phyloP scores from a whole-genome alignment of 192 early-diverging fungal genomes.

The Coemansia sp. region DNA sequence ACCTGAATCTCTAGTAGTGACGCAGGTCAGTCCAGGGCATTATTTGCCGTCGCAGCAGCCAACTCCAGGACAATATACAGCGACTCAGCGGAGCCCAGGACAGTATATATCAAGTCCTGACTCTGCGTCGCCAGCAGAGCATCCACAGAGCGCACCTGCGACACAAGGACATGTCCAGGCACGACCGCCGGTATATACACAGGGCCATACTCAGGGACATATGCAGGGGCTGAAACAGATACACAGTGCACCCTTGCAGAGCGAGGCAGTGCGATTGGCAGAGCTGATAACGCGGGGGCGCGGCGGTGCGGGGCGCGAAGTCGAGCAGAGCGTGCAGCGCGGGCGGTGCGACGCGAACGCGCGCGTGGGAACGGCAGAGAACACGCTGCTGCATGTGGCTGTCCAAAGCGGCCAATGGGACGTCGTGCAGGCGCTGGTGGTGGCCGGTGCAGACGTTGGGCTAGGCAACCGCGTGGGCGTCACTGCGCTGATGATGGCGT shows the following conservation, averaged over 20 bases:
- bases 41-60: background rate
- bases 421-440: constrained; percentile 34
- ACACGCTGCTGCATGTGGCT: constrained; percentile 30
- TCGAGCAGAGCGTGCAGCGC: constrained; percentile 21
- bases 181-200: background rate
- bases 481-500: constrained; percentile 48
- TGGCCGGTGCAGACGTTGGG: constrained; percentile 21
- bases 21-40: background rate
- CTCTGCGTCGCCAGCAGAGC: background rate
- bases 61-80: background rate
- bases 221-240: too few relatives aligned
- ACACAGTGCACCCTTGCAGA: background rate
- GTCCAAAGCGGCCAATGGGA: constrained; percentile 38
- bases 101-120: background rate
- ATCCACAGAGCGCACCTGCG: constrained; percentile 10
- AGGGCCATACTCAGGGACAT: too few relatives aligned
- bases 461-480: constrained; percentile 20
- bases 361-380: constrained; percentile 8
- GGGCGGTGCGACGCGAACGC: constrained; percentile 13
- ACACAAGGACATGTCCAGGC: background rate
- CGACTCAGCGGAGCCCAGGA: background rate
- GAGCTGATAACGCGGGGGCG: background rate
- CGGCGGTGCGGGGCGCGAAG: constrained; percentile 1
- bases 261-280: background rate
- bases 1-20: background rate